Conservation (phyloP, 148 eudicot species). For the Salicornia ramosissima region DNA sequence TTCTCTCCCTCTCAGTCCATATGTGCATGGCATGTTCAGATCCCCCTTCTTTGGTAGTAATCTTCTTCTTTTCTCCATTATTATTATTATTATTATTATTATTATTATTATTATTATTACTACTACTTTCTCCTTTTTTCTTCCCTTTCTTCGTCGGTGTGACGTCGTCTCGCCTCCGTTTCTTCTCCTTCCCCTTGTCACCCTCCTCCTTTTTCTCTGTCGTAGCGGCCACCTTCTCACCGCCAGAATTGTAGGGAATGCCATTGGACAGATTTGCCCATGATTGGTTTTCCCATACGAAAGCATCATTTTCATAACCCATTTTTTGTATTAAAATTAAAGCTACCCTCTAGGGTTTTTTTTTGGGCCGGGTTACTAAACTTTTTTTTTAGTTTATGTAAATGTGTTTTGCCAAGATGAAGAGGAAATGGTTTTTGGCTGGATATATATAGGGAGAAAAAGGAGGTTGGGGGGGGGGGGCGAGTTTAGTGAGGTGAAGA, state of each 20-base stretch:
- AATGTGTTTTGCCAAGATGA: background rate
- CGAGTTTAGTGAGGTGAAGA: background rate
- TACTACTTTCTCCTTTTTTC: too few species aligned
- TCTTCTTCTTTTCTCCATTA: slow-evolving; percentile 21
- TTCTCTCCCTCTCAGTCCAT: slow-evolving; percentile 81
- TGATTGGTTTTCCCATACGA: slow-evolving; percentile 20
- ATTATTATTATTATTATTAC: too few species aligned
- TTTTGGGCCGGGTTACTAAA: too few species aligned
- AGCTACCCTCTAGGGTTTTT: background rate
- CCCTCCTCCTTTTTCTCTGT: background rate
- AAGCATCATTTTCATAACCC: slow-evolving; percentile 18
- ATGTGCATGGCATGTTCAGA: slow-evolving; percentile 57
- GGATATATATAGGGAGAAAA: slow-evolving; percentile 7
- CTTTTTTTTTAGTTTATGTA: background rate
- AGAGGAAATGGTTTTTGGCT: background rate
- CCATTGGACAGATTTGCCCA: slow-evolving; percentile 23
- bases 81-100: too few species aligned
- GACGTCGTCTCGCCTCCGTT: background rate
- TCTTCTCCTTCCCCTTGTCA: background rate
- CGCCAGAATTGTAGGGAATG: background rate
- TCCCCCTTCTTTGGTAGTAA: slow-evolving; percentile 22
- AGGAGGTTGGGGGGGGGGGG: background rate
- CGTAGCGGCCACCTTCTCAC: background rate
- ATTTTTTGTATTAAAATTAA: slow-evolving; percentile 12
- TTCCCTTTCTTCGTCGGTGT: slow-evolving; percentile 3